phyloP scores from a whole-genome alignment of 106 monocot species.

The Dendrobium chrysotoxum region DNA sequence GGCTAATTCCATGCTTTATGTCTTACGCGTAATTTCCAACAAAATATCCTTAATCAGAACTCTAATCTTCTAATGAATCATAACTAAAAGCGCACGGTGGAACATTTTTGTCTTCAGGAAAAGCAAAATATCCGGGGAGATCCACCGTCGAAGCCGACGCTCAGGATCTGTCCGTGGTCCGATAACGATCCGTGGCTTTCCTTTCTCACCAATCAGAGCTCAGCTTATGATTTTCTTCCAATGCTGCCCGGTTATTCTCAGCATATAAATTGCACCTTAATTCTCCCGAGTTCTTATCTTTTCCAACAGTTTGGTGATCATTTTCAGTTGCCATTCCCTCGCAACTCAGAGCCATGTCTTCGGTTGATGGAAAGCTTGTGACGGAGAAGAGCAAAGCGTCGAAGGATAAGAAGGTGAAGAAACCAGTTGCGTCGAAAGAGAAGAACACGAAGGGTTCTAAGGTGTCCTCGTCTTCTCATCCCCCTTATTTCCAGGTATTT shows the following conservation, averaged over 20 bases:
- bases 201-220: not conserved
- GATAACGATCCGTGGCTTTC: not conserved
- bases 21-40: no score
- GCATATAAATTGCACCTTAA: not conserved
- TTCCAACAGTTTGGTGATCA: not conserved
- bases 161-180: not conserved
- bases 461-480: not conserved
- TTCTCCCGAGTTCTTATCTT: not conserved
- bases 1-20: no score
- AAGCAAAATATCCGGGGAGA: not conserved
- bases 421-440: not conserved
- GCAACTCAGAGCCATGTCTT: no score
- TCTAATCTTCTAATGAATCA: no score
- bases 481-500: not conserved
- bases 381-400: no score
- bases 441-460: not conserved
- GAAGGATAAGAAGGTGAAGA: no score
- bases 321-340: not conserved
- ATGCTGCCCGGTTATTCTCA: not conserved
- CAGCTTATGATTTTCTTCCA: no score
- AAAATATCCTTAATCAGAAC: no score
- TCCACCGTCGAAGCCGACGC: conserved; percentile 4
- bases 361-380: no score
- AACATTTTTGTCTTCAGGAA: no score
- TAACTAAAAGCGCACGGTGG: no score